Percentiles rank a stretch among this genome's conserved stretches.
phyloP scores from a whole-genome alignment of 2,329 filamentous ascomycete genomes.

The Blastomyces parvus region DNA sequence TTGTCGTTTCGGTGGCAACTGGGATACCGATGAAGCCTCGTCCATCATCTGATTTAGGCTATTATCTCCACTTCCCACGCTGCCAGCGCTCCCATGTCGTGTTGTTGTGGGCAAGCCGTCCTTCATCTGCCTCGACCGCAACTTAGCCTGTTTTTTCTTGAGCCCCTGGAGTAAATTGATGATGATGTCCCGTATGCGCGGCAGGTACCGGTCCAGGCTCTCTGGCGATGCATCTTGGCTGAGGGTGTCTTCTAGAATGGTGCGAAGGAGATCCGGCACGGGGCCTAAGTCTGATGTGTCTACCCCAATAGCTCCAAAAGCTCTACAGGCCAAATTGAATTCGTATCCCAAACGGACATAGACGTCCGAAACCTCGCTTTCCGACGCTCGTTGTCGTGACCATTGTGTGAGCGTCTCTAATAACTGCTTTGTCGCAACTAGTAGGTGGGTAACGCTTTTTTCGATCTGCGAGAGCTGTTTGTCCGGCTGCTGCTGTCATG shows the following conservation, averaged over 20 bases:
- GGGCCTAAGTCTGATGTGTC: slow-evolving; percentile 91
- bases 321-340: slow-evolving; percentile 97
- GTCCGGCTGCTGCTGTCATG: slow-evolving; percentile 40
- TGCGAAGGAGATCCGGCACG: slow-evolving; percentile 80
- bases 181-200: slow-evolving; percentile 93
- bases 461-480: slow-evolving; percentile 90
- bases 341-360: slow-evolving; percentile 97
- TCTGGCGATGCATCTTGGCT: slow-evolving; percentile 93
- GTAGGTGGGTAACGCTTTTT: slow-evolving; percentile 94
- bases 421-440: slow-evolving; percentile 95
- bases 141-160: slow-evolving; percentile 90
- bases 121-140: slow-evolving; percentile 50
- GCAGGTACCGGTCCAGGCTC: slow-evolving; percentile 87
- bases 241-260: slow-evolving; percentile 87
- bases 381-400: slow-evolving; percentile 85
- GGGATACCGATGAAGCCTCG: slow-evolving; percentile 25
- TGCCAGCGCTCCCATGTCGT: slow-evolving; percentile 41
- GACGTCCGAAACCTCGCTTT: slow-evolving; percentile 93
- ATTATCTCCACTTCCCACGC: slow-evolving; percentile 36
- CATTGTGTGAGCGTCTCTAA: slow-evolving; percentile 96
- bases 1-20: slow-evolving; percentile 27
- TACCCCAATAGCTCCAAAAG: slow-evolving; percentile 93
- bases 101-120: slow-evolving; percentile 32
- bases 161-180: slow-evolving; percentile 93
- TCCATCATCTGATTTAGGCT: slow-evolving; percentile 39